Evolutionary conservation across 2,329 filamentous ascomycete genomes (phyloP).

Genomic region (Biscogniauxia marginata): DNA sequence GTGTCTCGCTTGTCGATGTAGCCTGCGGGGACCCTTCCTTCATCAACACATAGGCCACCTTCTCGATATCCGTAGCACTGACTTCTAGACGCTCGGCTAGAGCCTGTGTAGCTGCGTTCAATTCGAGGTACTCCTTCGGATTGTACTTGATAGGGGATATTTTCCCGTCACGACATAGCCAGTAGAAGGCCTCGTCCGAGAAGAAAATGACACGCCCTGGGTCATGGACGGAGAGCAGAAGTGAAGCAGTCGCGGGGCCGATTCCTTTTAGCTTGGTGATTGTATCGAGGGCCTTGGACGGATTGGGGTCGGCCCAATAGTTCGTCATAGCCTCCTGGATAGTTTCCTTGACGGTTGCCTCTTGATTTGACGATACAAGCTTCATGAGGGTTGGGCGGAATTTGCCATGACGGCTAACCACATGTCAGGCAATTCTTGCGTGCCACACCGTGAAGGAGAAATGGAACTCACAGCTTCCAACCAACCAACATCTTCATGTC

Average conservation of each 20-base stretch:
- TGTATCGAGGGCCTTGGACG: conserved; percentile 46
- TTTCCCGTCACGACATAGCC: conserved; percentile 59
- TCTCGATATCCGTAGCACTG: conserved; percentile 63
- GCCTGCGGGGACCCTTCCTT: conserved; percentile 32
- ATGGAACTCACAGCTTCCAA: conserved; percentile 65
- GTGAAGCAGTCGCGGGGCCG: conserved; percentile 75
- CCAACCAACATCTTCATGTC: conserved; percentile 62
- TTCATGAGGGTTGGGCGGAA: conserved; percentile 62
- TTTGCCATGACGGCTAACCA: conserved; percentile 55
- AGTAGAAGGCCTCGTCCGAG: conserved; percentile 75
- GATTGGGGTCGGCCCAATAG: conserved; percentile 40
- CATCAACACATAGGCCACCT: conserved; percentile 68
- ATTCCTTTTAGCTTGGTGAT: conserved; percentile 68
- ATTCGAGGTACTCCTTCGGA: conserved; percentile 62
- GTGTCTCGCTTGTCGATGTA: conserved; percentile 1
- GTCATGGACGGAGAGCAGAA: conserved; percentile 66
- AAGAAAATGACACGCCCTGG: conserved; percentile 67
- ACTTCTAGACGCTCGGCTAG: conserved; percentile 51
- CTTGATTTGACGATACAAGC: conserved; percentile 60
- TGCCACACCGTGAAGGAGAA: conserved; percentile 3
- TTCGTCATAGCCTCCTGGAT: conserved; percentile 51
- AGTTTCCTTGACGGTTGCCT: conserved; percentile 42
- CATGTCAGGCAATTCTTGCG: conserved; percentile 1
- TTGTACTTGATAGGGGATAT: conserved; percentile 65
- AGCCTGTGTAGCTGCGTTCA: conserved; percentile 45